Conservation (phyloP, 495 filamentous ascomycete species). For the Sporormia fimetaria region DNA sequence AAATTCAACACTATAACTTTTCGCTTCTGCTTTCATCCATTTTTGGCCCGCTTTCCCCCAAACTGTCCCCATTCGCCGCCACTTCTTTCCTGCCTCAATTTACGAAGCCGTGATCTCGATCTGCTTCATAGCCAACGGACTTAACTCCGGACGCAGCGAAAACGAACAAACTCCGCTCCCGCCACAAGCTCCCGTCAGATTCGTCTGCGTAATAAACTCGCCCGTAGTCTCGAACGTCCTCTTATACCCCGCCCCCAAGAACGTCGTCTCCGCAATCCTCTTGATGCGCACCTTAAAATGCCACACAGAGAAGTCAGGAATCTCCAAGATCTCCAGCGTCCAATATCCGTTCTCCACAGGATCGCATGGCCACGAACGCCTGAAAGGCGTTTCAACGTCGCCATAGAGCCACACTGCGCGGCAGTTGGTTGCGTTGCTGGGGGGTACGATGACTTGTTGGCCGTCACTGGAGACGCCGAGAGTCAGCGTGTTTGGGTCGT, state of each 20-base stretch:
- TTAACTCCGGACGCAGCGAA: conserved; percentile 1
- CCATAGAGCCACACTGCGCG: conserved; percentile 11
- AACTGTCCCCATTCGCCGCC: too few species aligned
- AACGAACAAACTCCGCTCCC: conserved; percentile 15
- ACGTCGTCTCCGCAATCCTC: conserved; percentile 2
- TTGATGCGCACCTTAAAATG: conserved; percentile 14
- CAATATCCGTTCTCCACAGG: conserved; percentile 10
- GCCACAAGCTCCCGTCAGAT: conserved; percentile 10
- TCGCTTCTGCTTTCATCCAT: too few species aligned
- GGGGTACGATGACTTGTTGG: conserved; percentile 1
- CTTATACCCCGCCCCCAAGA: conserved; percentile 1
- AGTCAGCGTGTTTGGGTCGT: conserved; percentile 12
- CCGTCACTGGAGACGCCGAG: conserved; percentile 3
- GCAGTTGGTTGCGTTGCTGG: conserved; percentile 5
- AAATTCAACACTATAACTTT: too few species aligned
- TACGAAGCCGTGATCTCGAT: neutral
- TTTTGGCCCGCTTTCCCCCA: too few species aligned
- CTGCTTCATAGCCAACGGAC: conserved; percentile 4
- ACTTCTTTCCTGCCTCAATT: too few species aligned
- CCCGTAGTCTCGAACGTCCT: conserved; percentile 1
- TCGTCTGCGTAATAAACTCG: neutral
- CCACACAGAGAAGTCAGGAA: neutral
- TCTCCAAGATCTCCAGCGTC: conserved; percentile 2
- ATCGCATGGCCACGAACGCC: conserved; percentile 14
- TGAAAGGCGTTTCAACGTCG: conserved; percentile 1